Evolutionary conservation across 139 green algal species (phyloP).

Genomic region (Micractinium sp.): DNA sequence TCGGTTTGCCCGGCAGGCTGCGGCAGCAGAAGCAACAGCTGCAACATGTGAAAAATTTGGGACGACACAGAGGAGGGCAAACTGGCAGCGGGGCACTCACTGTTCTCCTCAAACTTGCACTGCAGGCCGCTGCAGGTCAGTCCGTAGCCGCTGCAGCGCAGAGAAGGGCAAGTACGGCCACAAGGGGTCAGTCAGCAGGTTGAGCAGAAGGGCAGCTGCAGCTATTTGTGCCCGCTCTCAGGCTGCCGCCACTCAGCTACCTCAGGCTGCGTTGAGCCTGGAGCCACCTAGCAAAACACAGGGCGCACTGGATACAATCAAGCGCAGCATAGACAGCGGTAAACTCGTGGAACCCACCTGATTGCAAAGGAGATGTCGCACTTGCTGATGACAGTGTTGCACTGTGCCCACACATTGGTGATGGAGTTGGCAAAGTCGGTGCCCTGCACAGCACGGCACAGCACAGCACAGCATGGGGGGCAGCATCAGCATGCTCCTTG

Average conservation of each 20-base stretch:
- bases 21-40: too few species aligned
- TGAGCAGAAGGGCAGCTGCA: background rate
- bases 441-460: background rate
- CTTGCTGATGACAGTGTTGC: background rate
- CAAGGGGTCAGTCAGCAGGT: background rate
- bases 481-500: too few species aligned
- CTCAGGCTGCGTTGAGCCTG: too few species aligned
- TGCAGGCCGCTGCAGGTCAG: constrained; percentile 25
- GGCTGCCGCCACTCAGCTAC: too few species aligned
- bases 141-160: background rate
- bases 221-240: too few species aligned
- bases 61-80: too few species aligned
- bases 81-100: background rate
- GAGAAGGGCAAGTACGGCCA: background rate
- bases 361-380: constrained; percentile 13
- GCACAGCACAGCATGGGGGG: background rate
- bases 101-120: constrained; percentile 2
- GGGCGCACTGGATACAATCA: too few species aligned
- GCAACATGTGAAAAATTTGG: too few species aligned
- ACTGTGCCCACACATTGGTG: background rate
- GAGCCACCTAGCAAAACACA: too few species aligned
- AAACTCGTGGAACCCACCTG: too few species aligned
- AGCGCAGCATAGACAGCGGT: too few species aligned
- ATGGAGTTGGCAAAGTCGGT: background rate
- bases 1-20: too few species aligned